Evolutionary conservation across 805 yeast species (phyloP).

Genomic region (Candida michaelii): DNA sequence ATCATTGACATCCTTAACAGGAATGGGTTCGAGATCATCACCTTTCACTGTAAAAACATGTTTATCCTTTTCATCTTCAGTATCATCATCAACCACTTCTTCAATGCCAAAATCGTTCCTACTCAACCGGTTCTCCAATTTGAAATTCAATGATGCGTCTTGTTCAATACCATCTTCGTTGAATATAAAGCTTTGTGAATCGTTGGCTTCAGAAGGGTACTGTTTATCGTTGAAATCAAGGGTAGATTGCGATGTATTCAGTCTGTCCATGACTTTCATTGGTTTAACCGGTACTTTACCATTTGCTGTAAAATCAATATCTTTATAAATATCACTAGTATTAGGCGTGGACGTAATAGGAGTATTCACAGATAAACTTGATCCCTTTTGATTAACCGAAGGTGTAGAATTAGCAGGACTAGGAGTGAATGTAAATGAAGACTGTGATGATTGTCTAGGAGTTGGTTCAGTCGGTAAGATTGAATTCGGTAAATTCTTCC

Average conservation of each 20-base stretch:
- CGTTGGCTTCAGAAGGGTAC: conserved; percentile 13
- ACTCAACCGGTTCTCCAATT: conserved; percentile 22
- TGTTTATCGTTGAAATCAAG: conserved; percentile 5
- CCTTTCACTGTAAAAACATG: background rate
- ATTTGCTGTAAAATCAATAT: conserved; percentile 42
- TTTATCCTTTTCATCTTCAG: conserved; percentile 20
- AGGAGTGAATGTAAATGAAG: conserved; percentile 1
- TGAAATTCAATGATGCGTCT: conserved; percentile 26
- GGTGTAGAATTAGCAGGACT: conserved; percentile 2
- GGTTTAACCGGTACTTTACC: conserved; percentile 44
- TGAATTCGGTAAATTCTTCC: conserved; percentile 23
- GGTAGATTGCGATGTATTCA: conserved; percentile 11
- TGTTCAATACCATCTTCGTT: conserved; percentile 26
- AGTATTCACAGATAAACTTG: too few relatives aligned
- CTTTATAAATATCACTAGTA: conserved; percentile 25
- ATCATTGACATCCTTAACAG: background rate
- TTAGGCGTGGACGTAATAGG: conserved; percentile 3
- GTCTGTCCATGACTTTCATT: conserved; percentile 33
- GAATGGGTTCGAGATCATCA: background rate
- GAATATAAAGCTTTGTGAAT: conserved; percentile 20
- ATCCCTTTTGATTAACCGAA: background rate
- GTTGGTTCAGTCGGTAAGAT: conserved; percentile 20
- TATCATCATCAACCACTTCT: conserved; percentile 35
- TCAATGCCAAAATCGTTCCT: conserved; percentile 31
- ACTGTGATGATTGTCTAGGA: conserved; percentile 6